These are phyloP conservation scores for Fragaria vesca DNA, from an alignment of 306 rosid species.

Conservation along the genomic window DNA sequence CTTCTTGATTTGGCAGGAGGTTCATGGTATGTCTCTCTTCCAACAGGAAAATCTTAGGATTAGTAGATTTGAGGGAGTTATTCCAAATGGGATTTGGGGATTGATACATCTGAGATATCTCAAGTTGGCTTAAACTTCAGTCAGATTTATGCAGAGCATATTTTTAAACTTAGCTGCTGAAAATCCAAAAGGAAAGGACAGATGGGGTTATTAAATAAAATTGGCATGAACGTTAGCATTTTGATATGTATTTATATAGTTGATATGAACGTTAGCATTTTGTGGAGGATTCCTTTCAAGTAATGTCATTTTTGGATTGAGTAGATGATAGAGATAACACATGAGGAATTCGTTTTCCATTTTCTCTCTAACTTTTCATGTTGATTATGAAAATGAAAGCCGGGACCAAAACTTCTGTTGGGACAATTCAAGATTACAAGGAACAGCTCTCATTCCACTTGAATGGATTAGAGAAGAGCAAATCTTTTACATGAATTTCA, in stretches of 20 bases:
- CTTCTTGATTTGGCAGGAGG: not conserved
- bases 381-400: constrained; percentile 4
- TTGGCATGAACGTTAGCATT: not conserved
- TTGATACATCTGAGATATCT: too few relatives aligned
- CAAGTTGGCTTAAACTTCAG: not conserved
- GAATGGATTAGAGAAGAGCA: not conserved
- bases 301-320: not conserved
- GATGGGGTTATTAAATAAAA: not conserved
- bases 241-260: not conserved
- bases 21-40: not conserved
- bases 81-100: too few relatives aligned
- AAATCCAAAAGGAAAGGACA: not conserved
- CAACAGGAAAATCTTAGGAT: too few relatives aligned
- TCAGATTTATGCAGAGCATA: not conserved
- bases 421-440: constrained; percentile 15
- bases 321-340: not conserved
- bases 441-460: not conserved
- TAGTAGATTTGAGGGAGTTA: too few relatives aligned
- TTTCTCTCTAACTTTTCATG: not conserved
- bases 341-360: constrained; percentile 3
- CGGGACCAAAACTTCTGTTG: not conserved
- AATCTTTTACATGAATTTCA: not conserved
- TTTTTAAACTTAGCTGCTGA: not conserved
- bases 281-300: not conserved
- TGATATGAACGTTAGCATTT: not conserved